Percentiles rank a stretch among this genome's conserved stretches.
phyloP scores from a whole-genome alignment of 2,329 filamentous ascomycete genomes.

The Cordyceps pruinosa region DNA sequence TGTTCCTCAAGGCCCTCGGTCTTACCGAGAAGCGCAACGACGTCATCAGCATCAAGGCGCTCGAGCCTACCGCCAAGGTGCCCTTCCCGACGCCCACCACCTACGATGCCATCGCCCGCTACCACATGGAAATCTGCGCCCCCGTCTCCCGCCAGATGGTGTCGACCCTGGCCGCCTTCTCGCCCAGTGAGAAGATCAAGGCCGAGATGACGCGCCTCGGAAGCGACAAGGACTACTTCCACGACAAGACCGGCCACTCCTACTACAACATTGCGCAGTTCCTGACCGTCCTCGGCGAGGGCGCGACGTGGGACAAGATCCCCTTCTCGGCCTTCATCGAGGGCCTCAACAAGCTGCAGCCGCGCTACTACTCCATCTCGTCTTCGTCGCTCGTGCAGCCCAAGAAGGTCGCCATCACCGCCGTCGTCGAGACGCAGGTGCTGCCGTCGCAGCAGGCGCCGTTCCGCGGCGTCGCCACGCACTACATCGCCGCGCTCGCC shows the following conservation, averaged over 20 bases:
- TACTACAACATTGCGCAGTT: slow-evolving; percentile 88
- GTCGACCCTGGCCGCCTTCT: slow-evolving; percentile 78
- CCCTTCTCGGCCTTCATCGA: slow-evolving; percentile 95
- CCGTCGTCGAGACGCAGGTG: slow-evolving; percentile 78
- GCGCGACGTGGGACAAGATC: slow-evolving; percentile 71
- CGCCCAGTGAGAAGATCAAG: slow-evolving; percentile 77
- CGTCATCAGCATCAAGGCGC: slow-evolving; percentile 81
- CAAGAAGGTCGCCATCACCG: slow-evolving; percentile 90
- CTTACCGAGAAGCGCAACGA: slow-evolving; percentile 69
- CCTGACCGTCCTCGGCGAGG: slow-evolving; percentile 64
- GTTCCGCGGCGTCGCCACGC: slow-evolving; percentile 92
- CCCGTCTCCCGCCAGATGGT: slow-evolving; percentile 95
- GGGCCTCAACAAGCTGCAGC: slow-evolving; percentile 88
- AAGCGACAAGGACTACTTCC: slow-evolving; percentile 92
- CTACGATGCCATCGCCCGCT: slow-evolving; percentile 86
- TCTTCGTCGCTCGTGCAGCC: slow-evolving; percentile 93
- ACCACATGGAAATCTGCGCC: slow-evolving; percentile 94
- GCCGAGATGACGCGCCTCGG: slow-evolving; percentile 84
- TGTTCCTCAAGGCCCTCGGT: slow-evolving; percentile 74
- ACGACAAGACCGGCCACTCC: slow-evolving; percentile 71
- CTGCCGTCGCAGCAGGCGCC: slow-evolving; percentile 71
- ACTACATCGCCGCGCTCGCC: slow-evolving; percentile 91
- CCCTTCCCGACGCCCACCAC: slow-evolving; percentile 96
- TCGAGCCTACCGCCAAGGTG: slow-evolving; percentile 93
- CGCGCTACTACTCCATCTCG: slow-evolving; percentile 98